phyloP scores from a whole-genome alignment of 805 yeast genomes.

The Candida krabiensis region DNA sequence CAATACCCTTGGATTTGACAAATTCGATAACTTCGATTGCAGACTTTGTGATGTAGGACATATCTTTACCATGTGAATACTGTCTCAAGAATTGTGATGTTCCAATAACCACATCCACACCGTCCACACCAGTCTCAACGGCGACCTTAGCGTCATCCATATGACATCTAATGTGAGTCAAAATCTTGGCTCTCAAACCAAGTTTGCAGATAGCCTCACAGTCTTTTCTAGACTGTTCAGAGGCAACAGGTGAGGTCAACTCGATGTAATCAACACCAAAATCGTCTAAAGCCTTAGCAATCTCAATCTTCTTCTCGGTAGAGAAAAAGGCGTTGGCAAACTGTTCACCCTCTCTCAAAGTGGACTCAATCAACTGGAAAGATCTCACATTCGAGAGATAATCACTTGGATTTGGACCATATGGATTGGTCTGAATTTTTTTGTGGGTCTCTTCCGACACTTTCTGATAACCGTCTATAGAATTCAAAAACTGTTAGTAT shows the following conservation, averaged over 20 bases:
- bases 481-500: background rate
- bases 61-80: constrained; percentile 96
- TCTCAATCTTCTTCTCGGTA: constrained; percentile 93
- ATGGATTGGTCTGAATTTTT: constrained; percentile 61
- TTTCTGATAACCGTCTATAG: constrained; percentile 39
- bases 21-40: constrained; percentile 97
- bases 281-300: constrained; percentile 95
- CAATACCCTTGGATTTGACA: constrained; percentile 95
- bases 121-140: constrained; percentile 98
- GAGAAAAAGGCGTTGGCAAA: constrained; percentile 95
- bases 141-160: constrained; percentile 99
- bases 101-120: constrained; percentile 98
- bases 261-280: constrained; percentile 98
- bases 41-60: constrained; percentile 93
- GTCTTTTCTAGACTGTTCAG: constrained; percentile 88
- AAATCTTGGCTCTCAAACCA: constrained; percentile 91
- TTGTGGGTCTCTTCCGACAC: constrained; percentile 45
- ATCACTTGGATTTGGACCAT: constrained; percentile 95
- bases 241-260: constrained; percentile 96
- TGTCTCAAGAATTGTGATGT: constrained; percentile 93
- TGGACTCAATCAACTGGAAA: constrained; percentile 91
- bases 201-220: constrained; percentile 98
- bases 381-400: constrained; percentile 83
- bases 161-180: constrained; percentile 97
- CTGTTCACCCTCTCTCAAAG: constrained; percentile 98